phyloP scores from a whole-genome alignment of 2,329 filamentous ascomycete species.

The Fusarium camptoceras region DNA sequence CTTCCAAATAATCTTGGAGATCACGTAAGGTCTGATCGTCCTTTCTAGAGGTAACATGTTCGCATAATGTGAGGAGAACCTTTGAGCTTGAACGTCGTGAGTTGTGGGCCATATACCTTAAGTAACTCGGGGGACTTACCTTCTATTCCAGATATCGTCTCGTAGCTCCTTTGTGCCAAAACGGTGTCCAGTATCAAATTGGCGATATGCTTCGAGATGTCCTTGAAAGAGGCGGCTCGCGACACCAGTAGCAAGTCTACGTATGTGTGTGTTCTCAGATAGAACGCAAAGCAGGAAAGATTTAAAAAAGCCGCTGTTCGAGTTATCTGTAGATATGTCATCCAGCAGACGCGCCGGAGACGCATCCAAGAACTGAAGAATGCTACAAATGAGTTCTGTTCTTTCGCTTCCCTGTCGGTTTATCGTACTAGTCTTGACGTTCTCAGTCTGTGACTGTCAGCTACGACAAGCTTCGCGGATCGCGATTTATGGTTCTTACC shows the following conservation, averaged over 20 bases:
- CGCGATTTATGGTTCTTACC: conserved; percentile 54
- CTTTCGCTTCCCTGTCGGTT: conserved; percentile 26
- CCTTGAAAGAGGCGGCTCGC: conserved; percentile 60
- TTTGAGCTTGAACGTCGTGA: conserved; percentile 44
- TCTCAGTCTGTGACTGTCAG: conserved; percentile 27
- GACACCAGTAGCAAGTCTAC: conserved; percentile 61
- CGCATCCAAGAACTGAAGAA: conserved; percentile 68
- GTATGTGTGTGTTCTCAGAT: conserved; percentile 62
- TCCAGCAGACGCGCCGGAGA: conserved; percentile 55
- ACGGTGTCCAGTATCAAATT: conserved; percentile 42
- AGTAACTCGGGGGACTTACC: conserved; percentile 52
- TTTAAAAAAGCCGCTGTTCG: conserved; percentile 55
- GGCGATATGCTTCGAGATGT: conserved; percentile 46
- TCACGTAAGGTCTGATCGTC: conserved; percentile 58
- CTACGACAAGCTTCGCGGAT: background rate
- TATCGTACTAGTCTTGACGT: conserved; percentile 25
- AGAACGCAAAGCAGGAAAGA: conserved; percentile 67
- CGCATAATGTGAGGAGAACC: conserved; percentile 62
- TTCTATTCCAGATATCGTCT: conserved; percentile 65
- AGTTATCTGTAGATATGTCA: conserved; percentile 45
- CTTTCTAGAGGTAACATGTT: conserved; percentile 58
- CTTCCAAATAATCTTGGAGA: conserved; percentile 68
- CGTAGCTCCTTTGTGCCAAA: conserved; percentile 47
- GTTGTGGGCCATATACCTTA: conserved; percentile 3
- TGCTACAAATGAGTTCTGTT: conserved; percentile 52